phyloP scores from a whole-genome alignment of 2,329 filamentous ascomycete genomes.

The Calonectria hongkongensis region DNA sequence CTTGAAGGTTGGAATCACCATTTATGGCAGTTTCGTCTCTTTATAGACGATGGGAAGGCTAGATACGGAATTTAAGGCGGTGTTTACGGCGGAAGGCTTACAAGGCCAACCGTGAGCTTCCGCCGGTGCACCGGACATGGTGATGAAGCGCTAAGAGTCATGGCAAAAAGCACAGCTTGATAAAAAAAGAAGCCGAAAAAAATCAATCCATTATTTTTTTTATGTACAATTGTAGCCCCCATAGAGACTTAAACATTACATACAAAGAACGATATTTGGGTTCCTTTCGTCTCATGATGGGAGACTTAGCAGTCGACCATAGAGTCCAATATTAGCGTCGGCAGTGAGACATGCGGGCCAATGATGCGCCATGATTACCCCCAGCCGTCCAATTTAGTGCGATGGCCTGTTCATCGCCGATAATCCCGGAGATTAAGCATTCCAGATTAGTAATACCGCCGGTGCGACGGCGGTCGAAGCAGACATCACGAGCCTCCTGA shows the following conservation, averaged over 20 bases:
- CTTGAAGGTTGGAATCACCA: neutral
- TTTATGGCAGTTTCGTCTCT: neutral
- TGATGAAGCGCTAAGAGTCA: too few relatives aligned
- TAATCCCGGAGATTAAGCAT: conserved; percentile 2
- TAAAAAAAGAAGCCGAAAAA: neutral
- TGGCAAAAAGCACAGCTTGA: neutral
- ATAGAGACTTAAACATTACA: too few relatives aligned
- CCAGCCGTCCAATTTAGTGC: neutral
- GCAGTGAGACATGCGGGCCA: conserved; percentile 5
- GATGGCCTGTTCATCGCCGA: conserved; percentile 18
- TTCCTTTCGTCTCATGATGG: neutral
- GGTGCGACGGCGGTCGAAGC: conserved; percentile 46
- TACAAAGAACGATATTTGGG: too few relatives aligned
- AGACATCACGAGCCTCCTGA: neutral
- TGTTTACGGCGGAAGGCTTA: conserved; percentile 5
- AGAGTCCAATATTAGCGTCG: neutral
- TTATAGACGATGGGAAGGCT: neutral
- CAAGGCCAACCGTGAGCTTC: neutral
- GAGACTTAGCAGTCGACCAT: too few relatives aligned
- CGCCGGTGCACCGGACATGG: conserved; percentile 15
- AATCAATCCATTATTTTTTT: neutral
- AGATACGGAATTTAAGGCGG: neutral
- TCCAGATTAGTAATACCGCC: conserved; percentile 36
- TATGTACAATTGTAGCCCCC: too few relatives aligned
- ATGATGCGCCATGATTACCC: conserved; percentile 2